Evolutionary conservation across 2,329 filamentous ascomycete species (phyloP).

Genomic region (Nemania bipapillata): DNA sequence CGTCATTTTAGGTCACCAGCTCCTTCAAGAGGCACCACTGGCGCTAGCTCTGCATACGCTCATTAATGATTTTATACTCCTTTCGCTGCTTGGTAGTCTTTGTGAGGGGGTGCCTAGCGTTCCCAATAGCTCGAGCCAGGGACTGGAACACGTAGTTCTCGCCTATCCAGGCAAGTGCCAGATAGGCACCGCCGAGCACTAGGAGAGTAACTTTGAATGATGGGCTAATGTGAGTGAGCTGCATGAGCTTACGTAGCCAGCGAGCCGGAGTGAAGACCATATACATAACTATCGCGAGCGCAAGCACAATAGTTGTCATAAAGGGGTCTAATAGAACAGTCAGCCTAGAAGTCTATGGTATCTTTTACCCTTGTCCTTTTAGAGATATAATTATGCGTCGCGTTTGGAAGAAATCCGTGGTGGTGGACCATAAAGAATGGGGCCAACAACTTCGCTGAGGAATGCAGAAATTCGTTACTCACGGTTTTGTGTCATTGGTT

Average conservation of each 20-base stretch:
- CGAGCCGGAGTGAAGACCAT: slow-evolving; percentile 81
- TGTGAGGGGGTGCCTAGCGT: slow-evolving; percentile 66
- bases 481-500: slow-evolving; percentile 83
- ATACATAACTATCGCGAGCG: slow-evolving; percentile 75
- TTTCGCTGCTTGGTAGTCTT: slow-evolving; percentile 80
- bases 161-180: slow-evolving; percentile 74
- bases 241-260: slow-evolving; percentile 80
- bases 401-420: background rate
- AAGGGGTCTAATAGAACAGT: slow-evolving; percentile 76
- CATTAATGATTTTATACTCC: slow-evolving; percentile 83
- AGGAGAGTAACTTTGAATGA: slow-evolving; percentile 80
- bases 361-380: background rate
- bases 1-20: background rate
- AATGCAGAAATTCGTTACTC: slow-evolving; percentile 51
- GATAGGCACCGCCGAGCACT: slow-evolving; percentile 73
- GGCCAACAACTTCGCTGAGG: background rate
- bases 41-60: slow-evolving; percentile 66
- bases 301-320: slow-evolving; percentile 76
- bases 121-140: slow-evolving; percentile 75
- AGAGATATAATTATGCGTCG: background rate
- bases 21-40: background rate
- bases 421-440: background rate
- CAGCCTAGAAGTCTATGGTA: slow-evolving; percentile 34
- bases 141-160: slow-evolving; percentile 77
- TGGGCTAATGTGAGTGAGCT: slow-evolving; percentile 79